phyloP scores from a whole-genome alignment of 176 grass and related monocot species.

The Oryza glumipatula region DNA sequence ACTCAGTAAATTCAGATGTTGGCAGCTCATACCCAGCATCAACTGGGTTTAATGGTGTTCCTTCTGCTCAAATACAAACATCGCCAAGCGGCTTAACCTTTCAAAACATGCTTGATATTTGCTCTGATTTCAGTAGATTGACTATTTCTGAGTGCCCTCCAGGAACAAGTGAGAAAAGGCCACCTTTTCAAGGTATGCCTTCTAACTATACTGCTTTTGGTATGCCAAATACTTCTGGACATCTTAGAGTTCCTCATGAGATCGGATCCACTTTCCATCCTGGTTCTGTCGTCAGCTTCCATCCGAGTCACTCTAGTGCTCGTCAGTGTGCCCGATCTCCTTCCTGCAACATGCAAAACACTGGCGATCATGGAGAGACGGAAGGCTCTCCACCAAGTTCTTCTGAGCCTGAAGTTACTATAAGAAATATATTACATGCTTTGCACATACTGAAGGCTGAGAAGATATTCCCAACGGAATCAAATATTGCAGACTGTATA shows the following conservation, averaged over 20 bases:
- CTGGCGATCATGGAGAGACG: constrained; percentile 28
- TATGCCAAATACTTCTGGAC: constrained; percentile 41
- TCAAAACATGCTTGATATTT: constrained; percentile 42
- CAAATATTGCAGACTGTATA: constrained; percentile 83
- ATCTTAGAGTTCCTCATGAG: constrained; percentile 29
- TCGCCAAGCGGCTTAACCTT: constrained; percentile 38
- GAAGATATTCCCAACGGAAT: constrained; percentile 68
- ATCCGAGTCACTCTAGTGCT: constrained; percentile 43
- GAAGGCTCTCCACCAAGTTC: constrained; percentile 37
- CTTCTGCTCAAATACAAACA: constrained; percentile 34
- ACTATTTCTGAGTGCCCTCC: constrained; percentile 31
- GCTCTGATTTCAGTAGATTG: constrained; percentile 31
- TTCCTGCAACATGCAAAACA: constrained; percentile 32
- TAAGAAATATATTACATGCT: constrained; percentile 52
- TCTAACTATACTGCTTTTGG: constrained; percentile 30
- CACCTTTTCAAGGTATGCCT: not conserved
- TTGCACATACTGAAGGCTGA: constrained; percentile 62
- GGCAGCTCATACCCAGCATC: constrained; percentile 12
- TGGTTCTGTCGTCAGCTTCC: constrained; percentile 38
- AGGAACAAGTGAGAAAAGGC: constrained; percentile 15
- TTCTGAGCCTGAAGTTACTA: constrained; percentile 41
- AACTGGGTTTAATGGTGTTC: constrained; percentile 34
- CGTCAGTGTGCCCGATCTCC: constrained; percentile 34
- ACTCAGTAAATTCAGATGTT: constrained; percentile 41
- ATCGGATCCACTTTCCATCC: constrained; percentile 32